Base-by-base conservation (phyloP, 768 basidiomycete species). In the Trichaptum fuscoviolaceum region DNA sequence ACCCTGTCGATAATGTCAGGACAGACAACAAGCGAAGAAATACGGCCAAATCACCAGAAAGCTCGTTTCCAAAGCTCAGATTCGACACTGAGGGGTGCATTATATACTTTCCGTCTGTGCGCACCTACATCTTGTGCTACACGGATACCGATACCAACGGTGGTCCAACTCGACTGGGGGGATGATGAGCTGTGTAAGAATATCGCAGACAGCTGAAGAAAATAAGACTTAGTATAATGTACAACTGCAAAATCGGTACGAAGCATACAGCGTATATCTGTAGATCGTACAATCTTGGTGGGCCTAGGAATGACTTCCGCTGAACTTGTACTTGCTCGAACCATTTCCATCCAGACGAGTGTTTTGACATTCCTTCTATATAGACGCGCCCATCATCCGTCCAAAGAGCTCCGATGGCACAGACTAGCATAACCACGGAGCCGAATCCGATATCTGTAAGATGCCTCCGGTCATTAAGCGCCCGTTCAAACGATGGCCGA, bases 61-160 rank as follows among this genome's bases (percentile, higher is more conserved):
- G 83, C 85, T 25, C 88, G 83, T 72, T 90, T 91, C 85, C 89
- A 91, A 24, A 90, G 79, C 73, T 94, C 91, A 65, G 88, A 83
- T 69, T 92, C 88, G 7, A 77, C 65, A 0, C 76, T 75, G 35
- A 73, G 80, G 8, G 73, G 67, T 35, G 71, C 66, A 67, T 74
- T 27, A 69, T 75, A 75, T 59, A 71, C 74, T 67, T 77, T 79
- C 67, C 67, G 77, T 65, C 86, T 79, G 74, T 94, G 93, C 0
- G 85, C 88, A 30, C 93, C 81, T 52, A 92, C 84, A 69, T 95
- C 92, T 72, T 92, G 87, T 0, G 87, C 85, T 62, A 88, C 78
- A 2, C 91, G 86, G 35, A 93, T 75, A n/a, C 87, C 89, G 57
- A 89, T 77, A 0, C 90, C 89, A 35, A 85, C 75, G 36, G 86